Base-by-base conservation (phyloP, 768 basidiomycete genomes). In the Amanita rimosa region DNA sequence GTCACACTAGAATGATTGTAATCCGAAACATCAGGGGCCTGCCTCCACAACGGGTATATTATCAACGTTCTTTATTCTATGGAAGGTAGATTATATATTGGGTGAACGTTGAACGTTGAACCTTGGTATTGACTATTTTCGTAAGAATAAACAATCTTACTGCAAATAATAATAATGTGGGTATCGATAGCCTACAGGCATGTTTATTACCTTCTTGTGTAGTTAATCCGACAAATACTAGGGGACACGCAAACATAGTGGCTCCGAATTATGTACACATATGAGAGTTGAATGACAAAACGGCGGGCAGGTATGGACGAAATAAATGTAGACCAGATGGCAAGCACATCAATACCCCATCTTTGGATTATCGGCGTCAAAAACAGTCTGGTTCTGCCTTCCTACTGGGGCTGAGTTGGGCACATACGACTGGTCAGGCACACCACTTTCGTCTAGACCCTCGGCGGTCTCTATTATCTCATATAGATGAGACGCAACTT, bases 401-500 rank as follows among this genome's bases (percentile, higher is more conserved):
- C 75, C 74, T n/a, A 80, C 79, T 1, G 67, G 67, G 9, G 73
- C 67, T 29, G 75, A 70, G 17, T 10, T 14, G 0, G 93, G 93
- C 22, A 93, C 79, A 61, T 90, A 96, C 2, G 88, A 76, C 22
- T 75, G 69, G 19, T 85, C 76, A 0, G 93, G 92, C 17, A 95
- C 67, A 2, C 81, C 82, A 0, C 71, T 68, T 68, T 96, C 93
- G 60, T 96, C 93, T 42, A 95, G 68, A 29, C 93, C 93, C 65
- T 94, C 93, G 6, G 91, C 91, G 29, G 90, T 86, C 67, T 98
- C 95, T 56, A 99, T 95, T 59, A 97, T 84, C 62, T 98, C 95
- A 65, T 98, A 98, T 54, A 97, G 63, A 54, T 75, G 75, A 27
- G 86, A 88, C 1, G 93, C 93, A 49, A 95, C 90, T 67, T 98